Evolutionary conservation across 768 basidiomycete genomes (phyloP).

Genomic region (Candolleomyces eurysporus): DNA sequence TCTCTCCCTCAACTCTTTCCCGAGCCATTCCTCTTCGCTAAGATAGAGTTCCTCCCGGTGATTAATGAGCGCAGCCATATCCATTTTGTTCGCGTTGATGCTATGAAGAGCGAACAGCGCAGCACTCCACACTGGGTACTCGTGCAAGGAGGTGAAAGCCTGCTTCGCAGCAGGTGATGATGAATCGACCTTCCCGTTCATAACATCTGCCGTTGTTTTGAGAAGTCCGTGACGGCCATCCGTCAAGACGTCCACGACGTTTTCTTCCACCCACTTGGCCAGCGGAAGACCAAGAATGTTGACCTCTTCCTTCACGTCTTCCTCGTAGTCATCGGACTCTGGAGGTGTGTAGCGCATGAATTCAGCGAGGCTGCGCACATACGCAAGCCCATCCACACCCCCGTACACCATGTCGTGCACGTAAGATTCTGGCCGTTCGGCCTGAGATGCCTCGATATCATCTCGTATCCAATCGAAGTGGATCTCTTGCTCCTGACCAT

Average conservation of each 20-base stretch:
- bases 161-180: constrained; percentile 26
- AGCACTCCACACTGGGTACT: constrained; percentile 39
- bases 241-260: constrained; percentile 47
- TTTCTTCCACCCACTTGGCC: constrained; percentile 39
- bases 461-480: constrained; percentile 33
- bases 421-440: constrained; percentile 54
- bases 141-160: constrained; percentile 38
- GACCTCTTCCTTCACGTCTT: too few relatives aligned
- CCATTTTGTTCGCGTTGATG: constrained; percentile 47
- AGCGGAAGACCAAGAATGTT: constrained; percentile 20
- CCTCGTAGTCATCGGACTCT: constrained; percentile 23
- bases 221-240: constrained; percentile 46
- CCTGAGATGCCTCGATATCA: constrained; percentile 42
- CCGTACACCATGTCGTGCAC: constrained; percentile 76
- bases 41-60: constrained; percentile 44
- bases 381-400: constrained; percentile 73
- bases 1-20: constrained; percentile 38
- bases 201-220: constrained; percentile 33
- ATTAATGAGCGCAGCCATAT: constrained; percentile 51
- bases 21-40: constrained; percentile 54
- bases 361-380: constrained; percentile 73
- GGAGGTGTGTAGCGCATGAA: constrained; percentile 49
- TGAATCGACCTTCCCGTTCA: not conserved
- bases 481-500: constrained; percentile 31
- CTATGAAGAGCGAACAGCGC: constrained; percentile 40